Conservation (phyloP, 768 basidiomycete genomes). For the Psilocybe tampanensis region DNA sequence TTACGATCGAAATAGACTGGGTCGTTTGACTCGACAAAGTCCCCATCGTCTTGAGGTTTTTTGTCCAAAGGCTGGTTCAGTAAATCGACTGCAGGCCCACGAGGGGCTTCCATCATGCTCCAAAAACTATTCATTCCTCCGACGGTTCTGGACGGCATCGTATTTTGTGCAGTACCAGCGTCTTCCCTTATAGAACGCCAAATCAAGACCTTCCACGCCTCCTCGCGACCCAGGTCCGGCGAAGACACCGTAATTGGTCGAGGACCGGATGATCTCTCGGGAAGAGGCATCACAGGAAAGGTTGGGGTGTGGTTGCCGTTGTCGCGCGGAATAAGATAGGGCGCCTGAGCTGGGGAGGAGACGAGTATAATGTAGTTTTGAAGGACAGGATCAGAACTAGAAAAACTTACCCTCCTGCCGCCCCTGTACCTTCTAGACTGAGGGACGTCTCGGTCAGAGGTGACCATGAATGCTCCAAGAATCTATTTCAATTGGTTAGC, state of each 20-base stretch:
- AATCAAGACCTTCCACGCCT: slow-evolving; percentile 71
- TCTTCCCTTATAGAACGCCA: slow-evolving; percentile 78
- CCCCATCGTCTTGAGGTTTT: background rate
- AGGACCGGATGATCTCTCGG: slow-evolving; percentile 63
- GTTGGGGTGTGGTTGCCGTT: slow-evolving; percentile 70
- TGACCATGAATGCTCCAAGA: slow-evolving; percentile 76
- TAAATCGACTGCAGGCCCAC: slow-evolving; percentile 56
- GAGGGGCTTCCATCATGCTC: slow-evolving; percentile 75
- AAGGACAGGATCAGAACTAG: background rate
- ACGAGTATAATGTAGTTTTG: too few species aligned
- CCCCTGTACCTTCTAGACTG: slow-evolving; percentile 84
- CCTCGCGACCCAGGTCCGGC: slow-evolving; percentile 27
- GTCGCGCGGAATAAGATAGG: slow-evolving; percentile 79
- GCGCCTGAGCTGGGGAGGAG: slow-evolving; percentile 30
- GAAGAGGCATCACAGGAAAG: slow-evolving; percentile 71
- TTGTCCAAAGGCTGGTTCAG: slow-evolving; percentile 38
- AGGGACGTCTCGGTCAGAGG: slow-evolving; percentile 67
- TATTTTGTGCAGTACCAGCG: slow-evolving; percentile 78
- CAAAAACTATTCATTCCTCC: slow-evolving; percentile 62
- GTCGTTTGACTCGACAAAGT: slow-evolving; percentile 26
- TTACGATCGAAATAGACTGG: slow-evolving; percentile 77
- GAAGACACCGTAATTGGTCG: slow-evolving; percentile 78
- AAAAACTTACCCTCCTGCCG: slow-evolving; percentile 65
- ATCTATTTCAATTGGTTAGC: slow-evolving; percentile 38
- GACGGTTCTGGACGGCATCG: slow-evolving; percentile 63